These are phyloP conservation scores for Yamadazyma spencermartinsiae DNA, from an alignment of 1,139 yeast species.

Conservation along the genomic window DNA sequence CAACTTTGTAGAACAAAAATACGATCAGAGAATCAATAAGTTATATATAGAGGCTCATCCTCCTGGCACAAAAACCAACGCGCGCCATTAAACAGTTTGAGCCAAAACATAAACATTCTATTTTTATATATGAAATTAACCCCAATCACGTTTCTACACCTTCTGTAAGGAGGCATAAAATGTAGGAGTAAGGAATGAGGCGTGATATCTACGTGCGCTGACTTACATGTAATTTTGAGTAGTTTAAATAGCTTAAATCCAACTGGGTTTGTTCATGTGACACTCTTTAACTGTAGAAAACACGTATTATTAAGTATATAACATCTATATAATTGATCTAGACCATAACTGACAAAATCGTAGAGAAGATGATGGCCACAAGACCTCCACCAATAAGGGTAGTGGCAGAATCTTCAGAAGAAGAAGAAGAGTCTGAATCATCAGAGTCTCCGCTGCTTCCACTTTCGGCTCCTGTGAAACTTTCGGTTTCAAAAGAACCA, in stretches of 20 bases:
- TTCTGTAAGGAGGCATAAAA: too few relatives aligned
- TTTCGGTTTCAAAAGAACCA: conserved; percentile 18
- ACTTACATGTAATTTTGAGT: too few relatives aligned
- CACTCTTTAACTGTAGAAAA: too few relatives aligned
- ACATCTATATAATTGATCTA: conserved; percentile 4
- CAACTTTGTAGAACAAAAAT: too few relatives aligned
- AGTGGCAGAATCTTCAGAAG: conserved; percentile 12
- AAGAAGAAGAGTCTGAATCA: conserved; percentile 9
- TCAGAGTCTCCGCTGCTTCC: conserved; percentile 10
- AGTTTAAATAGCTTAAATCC: too few relatives aligned
- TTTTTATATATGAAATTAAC: background rate
- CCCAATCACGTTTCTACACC: background rate
- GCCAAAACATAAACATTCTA: conserved; percentile 11
- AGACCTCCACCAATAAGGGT: conserved; percentile 15
- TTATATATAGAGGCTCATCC: background rate
- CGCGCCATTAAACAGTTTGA: conserved; percentile 19
- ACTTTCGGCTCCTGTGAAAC: conserved; percentile 16
- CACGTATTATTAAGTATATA: background rate
- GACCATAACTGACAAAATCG: conserved; percentile 12
- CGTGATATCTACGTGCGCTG: too few relatives aligned
- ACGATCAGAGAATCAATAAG: background rate
- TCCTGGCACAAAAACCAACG: conserved; percentile 7
- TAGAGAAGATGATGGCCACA: conserved; percentile 11
- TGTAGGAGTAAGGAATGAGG: too few relatives aligned
- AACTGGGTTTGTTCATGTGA: too few relatives aligned